Conservation (phyloP, 805 yeast species). For the Candida quercuum region DNA sequence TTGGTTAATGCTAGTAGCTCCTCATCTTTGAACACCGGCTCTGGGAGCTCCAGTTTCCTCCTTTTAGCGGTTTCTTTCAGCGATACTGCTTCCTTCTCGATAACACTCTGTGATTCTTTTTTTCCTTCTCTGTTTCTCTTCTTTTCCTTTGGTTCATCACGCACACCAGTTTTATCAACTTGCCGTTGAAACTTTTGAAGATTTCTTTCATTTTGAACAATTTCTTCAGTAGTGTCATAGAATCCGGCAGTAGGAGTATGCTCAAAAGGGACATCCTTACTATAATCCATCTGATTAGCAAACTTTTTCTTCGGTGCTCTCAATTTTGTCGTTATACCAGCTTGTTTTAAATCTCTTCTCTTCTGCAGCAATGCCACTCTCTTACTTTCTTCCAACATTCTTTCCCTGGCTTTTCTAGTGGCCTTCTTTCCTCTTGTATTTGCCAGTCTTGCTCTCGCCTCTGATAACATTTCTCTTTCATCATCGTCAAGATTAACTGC, state of each 20-base stretch:
- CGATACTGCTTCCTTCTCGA: slow-evolving; percentile 10
- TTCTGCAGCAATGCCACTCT: slow-evolving; percentile 73
- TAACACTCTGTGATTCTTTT: slow-evolving; percentile 19
- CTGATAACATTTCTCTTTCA: slow-evolving; percentile 88
- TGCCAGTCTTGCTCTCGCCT: slow-evolving; percentile 86
- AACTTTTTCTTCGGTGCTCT: slow-evolving; percentile 47
- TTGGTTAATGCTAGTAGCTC: slow-evolving; percentile 12
- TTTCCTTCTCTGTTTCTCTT: slow-evolving; percentile 23
- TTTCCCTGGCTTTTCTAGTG: slow-evolving; percentile 80
- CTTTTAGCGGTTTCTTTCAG: slow-evolving; percentile 9
- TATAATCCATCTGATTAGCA: slow-evolving; percentile 69
- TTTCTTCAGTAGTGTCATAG: slow-evolving; percentile 65
- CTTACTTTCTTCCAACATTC: slow-evolving; percentile 73
- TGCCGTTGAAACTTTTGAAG: slow-evolving; percentile 36
- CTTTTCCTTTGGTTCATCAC: too few species aligned
- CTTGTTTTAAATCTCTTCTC: slow-evolving; percentile 74
- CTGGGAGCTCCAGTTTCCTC: slow-evolving; percentile 27
- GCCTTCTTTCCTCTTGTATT: slow-evolving; percentile 95
- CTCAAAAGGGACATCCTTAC: slow-evolving; percentile 78
- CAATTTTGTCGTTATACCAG: slow-evolving; percentile 56
- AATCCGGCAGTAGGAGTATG: slow-evolving; percentile 61
- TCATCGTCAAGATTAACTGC: slow-evolving; percentile 77
- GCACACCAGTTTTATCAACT: slow-evolving; percentile 42
- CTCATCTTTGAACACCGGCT: slow-evolving; percentile 25
- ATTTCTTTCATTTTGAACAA: slow-evolving; percentile 31